Evolutionary conservation across 352 stramenopile species (phyloP), one percentile per base, ranked within the genome.

Genomic region (Globisporangium cystogenes): DNA sequence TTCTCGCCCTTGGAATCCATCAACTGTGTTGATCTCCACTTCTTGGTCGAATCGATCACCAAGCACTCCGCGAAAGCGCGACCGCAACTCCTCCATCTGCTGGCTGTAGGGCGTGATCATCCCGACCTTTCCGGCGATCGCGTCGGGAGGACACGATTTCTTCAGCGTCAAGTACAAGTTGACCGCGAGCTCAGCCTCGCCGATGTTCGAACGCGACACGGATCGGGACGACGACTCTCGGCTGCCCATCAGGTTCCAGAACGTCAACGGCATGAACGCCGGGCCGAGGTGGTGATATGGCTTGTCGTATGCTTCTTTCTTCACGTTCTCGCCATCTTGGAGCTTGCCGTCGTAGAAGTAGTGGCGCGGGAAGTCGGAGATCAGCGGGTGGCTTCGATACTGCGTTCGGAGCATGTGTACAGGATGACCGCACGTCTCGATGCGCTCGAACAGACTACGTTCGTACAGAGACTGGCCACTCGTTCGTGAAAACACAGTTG

Each of bases 1-100:
- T 41, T 96, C 86, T 37, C 86, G 75, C n/a, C 87, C 90, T 63
- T 97, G 90, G 49, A 96, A 96, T 5, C 88, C 90, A 41, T 97
- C 90, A 36, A 97, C 88, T 3, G 87, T 96, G 57, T 95, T 96
- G 67, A 97, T 89, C 66, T 97, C 90, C 3, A 97, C 79, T 45
- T 95, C 85, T 61, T 82, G 64, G 26, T 89, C 72, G 42, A 73
- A 95, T 4, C 68, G 72, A 14, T 90, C 74, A n/a, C 79, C 82
- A 15, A 92, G 64, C 12, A 66, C 60, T 18, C 60, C 62, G 3
- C 65, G 65, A 42, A 95, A 95, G 0, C 68, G 65, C 20, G 66
- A 81, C 21, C 60, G 65, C 5, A 94, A 57, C 55, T 95, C 83
- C n/a, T 94, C 82, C 80, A 94, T 88, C 71, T 96, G 86, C 48